These are phyloP conservation scores for Myotisia sp. DNA, from an alignment of 2,329 filamentous ascomycete genomes.

Conservation along the genomic window DNA sequence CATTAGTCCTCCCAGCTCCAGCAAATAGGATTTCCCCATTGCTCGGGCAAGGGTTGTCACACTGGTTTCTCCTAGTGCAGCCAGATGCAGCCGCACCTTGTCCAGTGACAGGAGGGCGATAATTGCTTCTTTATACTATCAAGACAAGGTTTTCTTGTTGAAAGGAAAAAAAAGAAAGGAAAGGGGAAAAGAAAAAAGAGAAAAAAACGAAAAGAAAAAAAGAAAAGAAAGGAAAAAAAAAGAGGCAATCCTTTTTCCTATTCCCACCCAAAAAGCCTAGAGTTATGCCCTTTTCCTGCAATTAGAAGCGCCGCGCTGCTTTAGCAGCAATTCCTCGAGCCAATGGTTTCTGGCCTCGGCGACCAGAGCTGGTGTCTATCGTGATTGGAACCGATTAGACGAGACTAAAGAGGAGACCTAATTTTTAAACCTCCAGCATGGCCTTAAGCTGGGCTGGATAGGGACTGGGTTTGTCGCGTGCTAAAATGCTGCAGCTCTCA, in stretches of 20 bases:
- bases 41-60: slow-evolving; percentile 9
- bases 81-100: slow-evolving; percentile 13
- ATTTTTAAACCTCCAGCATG: no score
- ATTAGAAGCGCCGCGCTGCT: neutral
- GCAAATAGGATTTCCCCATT: no score
- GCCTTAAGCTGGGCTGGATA: slow-evolving; percentile 4
- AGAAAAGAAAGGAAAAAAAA: no score
- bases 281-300: no score
- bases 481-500: no score
- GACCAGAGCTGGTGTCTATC: neutral
- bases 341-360: neutral
- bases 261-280: no score
- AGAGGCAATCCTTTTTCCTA: no score
- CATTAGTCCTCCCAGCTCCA: neutral
- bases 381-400: slow-evolving; percentile 5
- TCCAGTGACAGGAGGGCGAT: slow-evolving; percentile 13
- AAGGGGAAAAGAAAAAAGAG: no score
- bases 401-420: slow-evolving; percentile 2
- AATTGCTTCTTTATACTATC: no score
- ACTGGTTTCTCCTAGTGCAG: slow-evolving; percentile 13
- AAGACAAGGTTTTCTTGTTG: no score
- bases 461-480: slow-evolving; percentile 6
- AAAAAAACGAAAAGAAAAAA: no score
- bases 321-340: neutral
- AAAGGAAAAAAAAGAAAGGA: no score